Conservation (phyloP, 1,139 yeast genomes). For the Suhomyces terraborum region DNA sequence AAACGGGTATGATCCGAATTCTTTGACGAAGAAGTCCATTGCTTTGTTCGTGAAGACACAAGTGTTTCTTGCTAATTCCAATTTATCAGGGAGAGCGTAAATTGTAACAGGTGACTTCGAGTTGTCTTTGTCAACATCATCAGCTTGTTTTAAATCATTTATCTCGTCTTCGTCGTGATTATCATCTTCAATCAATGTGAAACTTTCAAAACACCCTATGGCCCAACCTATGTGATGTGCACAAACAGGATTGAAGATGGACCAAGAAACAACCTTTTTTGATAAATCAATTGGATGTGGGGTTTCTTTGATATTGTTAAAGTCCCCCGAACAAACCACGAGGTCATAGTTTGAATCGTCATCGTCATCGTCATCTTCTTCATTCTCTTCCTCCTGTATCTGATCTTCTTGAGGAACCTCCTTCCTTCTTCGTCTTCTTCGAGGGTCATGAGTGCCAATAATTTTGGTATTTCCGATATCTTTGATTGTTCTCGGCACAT, state of each 20-base stretch:
- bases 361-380: conserved; percentile 45
- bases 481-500: conserved; percentile 76
- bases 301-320: conserved; percentile 49
- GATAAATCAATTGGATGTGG: conserved; percentile 60
- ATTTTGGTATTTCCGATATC: conserved; percentile 60
- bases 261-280: conserved; percentile 78
- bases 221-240: conserved; percentile 98
- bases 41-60: conserved; percentile 77
- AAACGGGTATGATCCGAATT: conserved; percentile 92
- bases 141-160: conserved; percentile 39
- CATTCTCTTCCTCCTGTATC: conserved; percentile 19
- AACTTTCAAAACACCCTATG: conserved; percentile 77
- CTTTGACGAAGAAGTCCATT: conserved; percentile 79
- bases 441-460: conserved; percentile 37
- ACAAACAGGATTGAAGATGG: conserved; percentile 81
- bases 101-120: conserved; percentile 55
- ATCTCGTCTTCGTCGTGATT: conserved; percentile 44
- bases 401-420: conserved; percentile 17
- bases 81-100: conserved; percentile 59
- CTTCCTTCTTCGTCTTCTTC: conserved; percentile 9
- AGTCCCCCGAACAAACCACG: conserved; percentile 77
- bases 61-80: conserved; percentile 66
- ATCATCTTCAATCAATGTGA: conserved; percentile 49
- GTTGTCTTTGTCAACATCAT: conserved; percentile 36
- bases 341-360: conserved; percentile 58